Base-by-base conservation (phyloP, 2,329 filamentous ascomycete species). In the Ceratocystis cacaofunesta region DNA sequence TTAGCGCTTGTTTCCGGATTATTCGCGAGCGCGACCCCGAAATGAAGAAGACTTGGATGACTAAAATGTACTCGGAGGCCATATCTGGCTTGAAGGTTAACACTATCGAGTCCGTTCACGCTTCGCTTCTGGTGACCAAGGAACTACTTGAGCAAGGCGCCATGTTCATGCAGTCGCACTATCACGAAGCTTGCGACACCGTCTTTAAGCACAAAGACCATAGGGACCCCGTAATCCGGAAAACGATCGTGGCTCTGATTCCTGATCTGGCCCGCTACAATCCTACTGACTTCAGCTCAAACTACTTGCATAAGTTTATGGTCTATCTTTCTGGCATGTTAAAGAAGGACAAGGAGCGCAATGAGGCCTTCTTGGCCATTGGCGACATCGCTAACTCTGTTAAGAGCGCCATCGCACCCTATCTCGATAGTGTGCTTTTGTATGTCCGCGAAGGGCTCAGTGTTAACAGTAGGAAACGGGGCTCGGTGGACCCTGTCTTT, bases 151-250 rank as follows among this genome's bases (percentile, higher is more conserved):
- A 94, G 69, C 92, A 96, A 73, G 94, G 94, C 64, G 92, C 91
- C 70, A 99, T 99, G 92, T 99, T 95, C 75, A 97, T 99, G 94
- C 91, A 96, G 71, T 89, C 92, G 48, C 85, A 92, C 72, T 99
- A 97, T 75, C 85, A 87, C 67, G 90, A 95, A 70, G 87, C 90
- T 10, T 97, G 92, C 73, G 94, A 99, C 68, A 92, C 94, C 69
- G 89, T 96, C 44, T 86, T 92, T 69, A 88, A 89, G 68, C 89
- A 95, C 74, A 95, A 95, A 74, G 94, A 99, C 70, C 90, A 97
- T 71, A 85, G 90, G 64, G 95, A 99, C 70, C 79, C 85, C 3
- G 88, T 91, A 44, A 94, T 97, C 70, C 84, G 92, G 65, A 88
- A 89, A 71, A 95, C 95, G 5, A 88, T 97, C 41, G 90, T 97